Percentiles rank a stretch among this genome's conserved stretches.
These are phyloP conservation scores for Globisporangium ultimum DNA, from an alignment of 352 stramenopile species.

Conservation along the genomic window DNA sequence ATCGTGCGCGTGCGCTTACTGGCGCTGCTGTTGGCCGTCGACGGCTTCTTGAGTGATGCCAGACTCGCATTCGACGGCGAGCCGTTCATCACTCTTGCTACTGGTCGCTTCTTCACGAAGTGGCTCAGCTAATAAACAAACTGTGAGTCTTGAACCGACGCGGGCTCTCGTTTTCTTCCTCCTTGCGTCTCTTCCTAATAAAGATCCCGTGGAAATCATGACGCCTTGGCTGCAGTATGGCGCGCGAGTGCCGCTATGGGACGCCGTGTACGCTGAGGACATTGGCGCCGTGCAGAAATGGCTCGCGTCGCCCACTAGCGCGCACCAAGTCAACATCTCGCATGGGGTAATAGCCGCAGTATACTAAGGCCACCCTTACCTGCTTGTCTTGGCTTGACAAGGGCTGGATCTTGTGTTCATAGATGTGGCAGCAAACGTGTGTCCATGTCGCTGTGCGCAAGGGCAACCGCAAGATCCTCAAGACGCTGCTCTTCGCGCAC, in stretches of 20 bases:
- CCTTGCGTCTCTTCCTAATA: neutral
- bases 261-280: conserved; percentile 55
- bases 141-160: neutral
- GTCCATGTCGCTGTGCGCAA: conserved; percentile 51
- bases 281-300: conserved; percentile 30
- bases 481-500: conserved; percentile 39
- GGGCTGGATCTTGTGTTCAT: neutral
- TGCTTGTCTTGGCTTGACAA: too few species aligned
- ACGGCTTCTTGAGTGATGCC: conserved; percentile 27
- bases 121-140: too few species aligned
- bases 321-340: conserved; percentile 42
- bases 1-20: conserved; percentile 45
- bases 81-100: conserved; percentile 26
- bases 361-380: neutral
- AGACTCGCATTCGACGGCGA: conserved; percentile 41
- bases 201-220: conserved; percentile 10
- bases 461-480: conserved; percentile 56
- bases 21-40: conserved; percentile 30
- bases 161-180: neutral
- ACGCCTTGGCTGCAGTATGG: conserved; percentile 39
- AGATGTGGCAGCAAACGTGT: conserved; percentile 64
- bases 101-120: neutral
- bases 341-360: conserved; percentile 28
- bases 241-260: conserved; percentile 45
- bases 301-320: conserved; percentile 21